phyloP scores from a whole-genome alignment of 345 rosid genomes.

The Gossypium raimondii region DNA sequence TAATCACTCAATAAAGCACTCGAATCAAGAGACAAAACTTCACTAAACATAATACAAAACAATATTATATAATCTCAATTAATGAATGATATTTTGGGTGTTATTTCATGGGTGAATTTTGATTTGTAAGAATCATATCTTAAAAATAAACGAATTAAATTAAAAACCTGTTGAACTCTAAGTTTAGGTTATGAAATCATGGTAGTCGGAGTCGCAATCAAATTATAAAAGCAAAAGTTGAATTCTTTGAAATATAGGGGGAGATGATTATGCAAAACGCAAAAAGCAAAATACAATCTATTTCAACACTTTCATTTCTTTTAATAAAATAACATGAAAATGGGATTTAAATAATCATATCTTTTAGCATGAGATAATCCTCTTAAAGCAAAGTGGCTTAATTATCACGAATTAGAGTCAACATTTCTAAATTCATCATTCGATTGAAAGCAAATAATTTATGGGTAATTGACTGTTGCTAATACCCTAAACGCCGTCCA shows the following conservation, averaged over 20 bases:
- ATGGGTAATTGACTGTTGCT: not conserved
- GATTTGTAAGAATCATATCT: too few species aligned
- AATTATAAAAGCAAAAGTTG: not conserved
- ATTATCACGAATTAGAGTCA: not conserved
- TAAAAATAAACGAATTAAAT: too few species aligned
- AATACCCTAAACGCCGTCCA: slow-evolving; percentile 2
- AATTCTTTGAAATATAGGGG: not conserved
- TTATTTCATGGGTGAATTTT: too few species aligned
- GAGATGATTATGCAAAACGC: not conserved
- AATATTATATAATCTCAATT: too few species aligned
- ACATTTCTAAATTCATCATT: not conserved
- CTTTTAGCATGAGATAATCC: not conserved
- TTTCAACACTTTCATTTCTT: not conserved
- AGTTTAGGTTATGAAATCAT: not conserved
- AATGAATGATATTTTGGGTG: too few species aligned
- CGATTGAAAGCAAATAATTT: not conserved
- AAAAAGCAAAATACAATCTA: slow-evolving; percentile 2
- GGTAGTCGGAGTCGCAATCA: not conserved
- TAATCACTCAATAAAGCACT: too few species aligned
- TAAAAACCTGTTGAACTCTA: too few species aligned
- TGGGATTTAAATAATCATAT: not conserved
- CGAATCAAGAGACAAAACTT: too few species aligned
- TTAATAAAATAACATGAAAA: not conserved
- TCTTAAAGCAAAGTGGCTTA: not conserved
- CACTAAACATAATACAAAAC: too few species aligned